These are phyloP conservation scores for Alternaria panax DNA, from an alignment of 2,329 filamentous ascomycete species.

Conservation along the genomic window DNA sequence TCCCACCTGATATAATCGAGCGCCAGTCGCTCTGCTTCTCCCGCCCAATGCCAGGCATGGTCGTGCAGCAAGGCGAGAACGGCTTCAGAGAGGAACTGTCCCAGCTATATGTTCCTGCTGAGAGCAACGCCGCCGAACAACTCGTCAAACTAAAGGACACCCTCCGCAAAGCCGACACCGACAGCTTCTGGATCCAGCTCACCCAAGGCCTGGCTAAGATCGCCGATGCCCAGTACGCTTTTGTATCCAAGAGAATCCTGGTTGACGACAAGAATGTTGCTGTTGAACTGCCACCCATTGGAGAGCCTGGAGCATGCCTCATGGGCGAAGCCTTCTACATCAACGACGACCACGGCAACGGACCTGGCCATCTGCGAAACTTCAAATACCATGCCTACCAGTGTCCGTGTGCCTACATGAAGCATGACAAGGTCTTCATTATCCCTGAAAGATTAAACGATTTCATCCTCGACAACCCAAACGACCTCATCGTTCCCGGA, in stretches of 20 bases:
- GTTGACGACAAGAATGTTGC: slow-evolving; percentile 65
- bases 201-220: slow-evolving; percentile 71
- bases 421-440: slow-evolving; percentile 73
- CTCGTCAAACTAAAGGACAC: slow-evolving; percentile 66
- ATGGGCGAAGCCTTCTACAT: slow-evolving; percentile 73
- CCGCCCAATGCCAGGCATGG: slow-evolving; percentile 50
- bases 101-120: slow-evolving; percentile 51
- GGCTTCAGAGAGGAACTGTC: slow-evolving; percentile 53
- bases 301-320: slow-evolving; percentile 67
- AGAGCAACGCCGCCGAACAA: slow-evolving; percentile 68
- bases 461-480: slow-evolving; percentile 67
- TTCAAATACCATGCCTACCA: slow-evolving; percentile 71
- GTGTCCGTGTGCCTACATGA: slow-evolving; percentile 73
- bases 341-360: slow-evolving; percentile 64
- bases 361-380: slow-evolving; percentile 61
- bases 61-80: slow-evolving; percentile 54
- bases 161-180: slow-evolving; percentile 61
- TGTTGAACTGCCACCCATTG: slow-evolving; percentile 67
- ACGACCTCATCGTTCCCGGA: slow-evolving; percentile 65
- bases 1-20: slow-evolving; percentile 51
- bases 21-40: slow-evolving; percentile 55
- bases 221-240: slow-evolving; percentile 70
- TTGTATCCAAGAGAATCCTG: slow-evolving; percentile 70
- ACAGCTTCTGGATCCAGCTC: slow-evolving; percentile 69
- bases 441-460: slow-evolving; percentile 68